A percentile compares a stretch with the other conserved stretches of the same genome.
Evolutionary conservation across 108 stramenopile genomes (phyloP).

Genomic region (Bacterosira constricta): DNA sequence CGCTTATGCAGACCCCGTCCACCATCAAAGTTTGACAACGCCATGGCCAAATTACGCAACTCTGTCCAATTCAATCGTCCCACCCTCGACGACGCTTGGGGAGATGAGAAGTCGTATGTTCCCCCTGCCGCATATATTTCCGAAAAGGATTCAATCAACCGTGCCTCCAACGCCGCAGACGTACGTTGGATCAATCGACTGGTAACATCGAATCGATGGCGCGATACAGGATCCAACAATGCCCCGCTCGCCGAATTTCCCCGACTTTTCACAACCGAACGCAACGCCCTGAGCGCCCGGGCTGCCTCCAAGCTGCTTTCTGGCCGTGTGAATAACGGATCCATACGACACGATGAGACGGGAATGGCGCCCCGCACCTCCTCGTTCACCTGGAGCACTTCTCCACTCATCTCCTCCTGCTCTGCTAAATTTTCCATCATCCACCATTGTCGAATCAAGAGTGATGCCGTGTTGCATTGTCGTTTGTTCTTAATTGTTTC

Average conservation of each 20-base stretch:
- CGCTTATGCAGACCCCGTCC: slow-evolving; percentile 73
- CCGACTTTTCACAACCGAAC: slow-evolving; percentile 75
- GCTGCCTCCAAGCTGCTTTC: slow-evolving; percentile 80
- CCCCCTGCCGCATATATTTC: slow-evolving; percentile 73
- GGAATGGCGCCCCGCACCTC: slow-evolving; percentile 75
- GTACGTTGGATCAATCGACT: slow-evolving; percentile 73
- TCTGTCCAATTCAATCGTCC: slow-evolving; percentile 75
- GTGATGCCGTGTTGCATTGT: slow-evolving; percentile 76
- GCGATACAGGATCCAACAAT: slow-evolving; percentile 50
- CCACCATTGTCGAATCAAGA: slow-evolving; percentile 87
- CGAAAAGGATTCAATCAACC: slow-evolving; percentile 69
- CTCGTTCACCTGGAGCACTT: slow-evolving; percentile 67
- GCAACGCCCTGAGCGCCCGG: slow-evolving; percentile 63
- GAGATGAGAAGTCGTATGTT: slow-evolving; percentile 70
- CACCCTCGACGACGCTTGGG: slow-evolving; percentile 44
- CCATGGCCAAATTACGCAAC: slow-evolving; percentile 67
- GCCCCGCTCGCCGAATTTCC: slow-evolving; percentile 62
- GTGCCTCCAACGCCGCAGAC: slow-evolving; percentile 68
- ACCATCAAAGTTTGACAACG: slow-evolving; percentile 72
- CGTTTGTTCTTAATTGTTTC: slow-evolving; percentile 80
- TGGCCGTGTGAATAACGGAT: slow-evolving; percentile 72
- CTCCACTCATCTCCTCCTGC: slow-evolving; percentile 69
- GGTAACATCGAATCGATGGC: slow-evolving; percentile 77
- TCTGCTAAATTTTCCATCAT: slow-evolving; percentile 86
- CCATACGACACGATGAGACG: slow-evolving; percentile 69